Evolutionary conservation across 2,329 filamentous ascomycete genomes (phyloP), one percentile per base, ranked within the genome.

Genomic region (Ambrosiella xylebori): DNA sequence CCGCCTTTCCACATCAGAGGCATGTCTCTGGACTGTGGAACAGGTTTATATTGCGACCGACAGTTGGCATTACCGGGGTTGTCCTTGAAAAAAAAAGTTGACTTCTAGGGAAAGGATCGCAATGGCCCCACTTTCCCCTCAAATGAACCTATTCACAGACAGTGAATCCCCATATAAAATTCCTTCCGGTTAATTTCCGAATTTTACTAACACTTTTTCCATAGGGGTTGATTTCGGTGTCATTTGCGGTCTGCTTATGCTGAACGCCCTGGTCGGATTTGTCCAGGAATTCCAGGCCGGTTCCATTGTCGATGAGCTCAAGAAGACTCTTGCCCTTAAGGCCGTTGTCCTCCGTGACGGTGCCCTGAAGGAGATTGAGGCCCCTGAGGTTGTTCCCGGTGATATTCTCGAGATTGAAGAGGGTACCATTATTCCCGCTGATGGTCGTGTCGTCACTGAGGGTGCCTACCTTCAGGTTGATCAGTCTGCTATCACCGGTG

Each of bases 401-500:
- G 88, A 95, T 75, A 90, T 95, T 66, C 77, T 95, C 61, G 85
- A 90, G 71, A 79, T 95, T 63, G 88, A 95, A 71, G 88, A 66
- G 79, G 89, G 88, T 72, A 91, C 87, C 63, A 94, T 95, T 65
- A 86, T 95, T 65, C 86, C 88, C 63, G 89, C 88, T 64, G 89
- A 95, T 71, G 88, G 88, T 64, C 84, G 84, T 64, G 84, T 95
- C 65, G 82, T 93, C 62, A 89, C 86, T 66, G 84, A 90, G 65
- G 82, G 84, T 69, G 85, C 86, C 61, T 89, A 88, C 76, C 78
- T 91, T 62, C 88, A 95, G 73, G 85, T 95, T 63, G 88, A 95
- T 71, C 89, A 95, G 75, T 94, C 88, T 61, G 82, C 87, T 69
- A 88, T 95, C 68, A 95, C 89, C 60, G 88, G 89, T 65, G 88